phyloP scores from a whole-genome alignment of 768 basidiomycete genomes.

The Pulveroboletus sp. region DNA sequence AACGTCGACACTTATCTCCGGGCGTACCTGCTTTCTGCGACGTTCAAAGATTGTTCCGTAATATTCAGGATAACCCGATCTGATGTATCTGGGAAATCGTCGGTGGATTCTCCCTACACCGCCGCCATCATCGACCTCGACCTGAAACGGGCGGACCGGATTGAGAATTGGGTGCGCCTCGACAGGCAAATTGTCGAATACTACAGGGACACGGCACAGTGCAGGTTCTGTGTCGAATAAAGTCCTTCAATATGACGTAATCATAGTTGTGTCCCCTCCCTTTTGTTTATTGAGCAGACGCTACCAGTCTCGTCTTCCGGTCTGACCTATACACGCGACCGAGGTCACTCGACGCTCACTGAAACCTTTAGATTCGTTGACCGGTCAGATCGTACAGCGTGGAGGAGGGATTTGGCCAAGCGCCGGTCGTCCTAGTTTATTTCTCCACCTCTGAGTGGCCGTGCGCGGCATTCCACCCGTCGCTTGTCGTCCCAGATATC shows the following conservation, averaged over 20 bases:
- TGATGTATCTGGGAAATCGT: constrained; percentile 22
- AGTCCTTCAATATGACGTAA: background rate
- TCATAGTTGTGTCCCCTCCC: too few species aligned
- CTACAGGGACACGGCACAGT: constrained; percentile 28
- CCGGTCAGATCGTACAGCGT: too few species aligned
- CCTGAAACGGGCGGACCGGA: constrained; percentile 61
- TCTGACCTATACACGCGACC: too few species aligned
- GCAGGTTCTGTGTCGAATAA: constrained; percentile 22
- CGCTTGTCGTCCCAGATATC: too few species aligned
- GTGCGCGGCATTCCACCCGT: too few species aligned
- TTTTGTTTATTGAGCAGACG: too few species aligned
- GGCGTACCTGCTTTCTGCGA: constrained; percentile 82
- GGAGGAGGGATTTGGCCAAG: too few species aligned
- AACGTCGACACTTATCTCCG: constrained; percentile 60
- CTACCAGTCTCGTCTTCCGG: too few species aligned
- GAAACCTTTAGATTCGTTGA: too few species aligned
- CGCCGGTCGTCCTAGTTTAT: too few species aligned
- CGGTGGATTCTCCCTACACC: constrained; percentile 25
- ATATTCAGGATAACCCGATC: constrained; percentile 38
- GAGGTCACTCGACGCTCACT: too few species aligned
- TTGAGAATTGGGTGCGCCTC: constrained; percentile 67
- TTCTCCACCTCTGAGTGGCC: too few species aligned
- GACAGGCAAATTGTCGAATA: constrained; percentile 61
- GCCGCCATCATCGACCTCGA: constrained; percentile 85
- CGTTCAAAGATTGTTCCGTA: constrained; percentile 95